These are phyloP conservation scores for Azolla pinnata DNA, from an alignment of 75 land plant genomes.

Conservation along the genomic window DNA sequence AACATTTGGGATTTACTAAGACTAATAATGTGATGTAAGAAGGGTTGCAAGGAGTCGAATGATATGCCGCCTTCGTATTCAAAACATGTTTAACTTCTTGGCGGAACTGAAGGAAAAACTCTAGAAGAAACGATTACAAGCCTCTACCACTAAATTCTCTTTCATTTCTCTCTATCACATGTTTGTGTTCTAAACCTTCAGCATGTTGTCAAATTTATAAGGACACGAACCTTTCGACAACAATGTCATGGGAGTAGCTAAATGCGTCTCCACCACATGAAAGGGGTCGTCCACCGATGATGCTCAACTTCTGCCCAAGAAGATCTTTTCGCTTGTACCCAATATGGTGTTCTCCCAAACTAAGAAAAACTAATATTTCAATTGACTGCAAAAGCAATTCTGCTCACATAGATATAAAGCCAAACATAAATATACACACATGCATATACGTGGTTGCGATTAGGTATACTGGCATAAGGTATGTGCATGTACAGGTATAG, in stretches of 20 bases:
- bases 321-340: conserved; percentile 62
- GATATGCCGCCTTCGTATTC: too few species aligned
- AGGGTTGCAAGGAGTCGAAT: too few species aligned
- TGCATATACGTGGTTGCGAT: neutral
- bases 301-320: conserved; percentile 44
- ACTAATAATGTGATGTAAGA: too few species aligned
- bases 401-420: neutral
- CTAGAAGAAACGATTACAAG: too few species aligned
- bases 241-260: conserved; percentile 19
- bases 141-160: too few species aligned
- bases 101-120: too few species aligned
- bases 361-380: conserved; percentile 4
- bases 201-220: too few species aligned
- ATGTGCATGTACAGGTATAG: neutral
- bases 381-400: neutral
- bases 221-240: conserved; percentile 37
- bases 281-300: conserved; percentile 89
- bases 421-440: neutral
- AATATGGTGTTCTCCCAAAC: conserved; percentile 73
- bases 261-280: conserved; percentile 57
- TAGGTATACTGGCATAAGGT: neutral
- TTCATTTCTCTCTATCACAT: too few species aligned
- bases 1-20: too few species aligned
- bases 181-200: too few species aligned
- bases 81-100: too few species aligned